Base-by-base conservation (phyloP, 2,329 filamentous ascomycete species). In the Colletotrichum musicola region DNA sequence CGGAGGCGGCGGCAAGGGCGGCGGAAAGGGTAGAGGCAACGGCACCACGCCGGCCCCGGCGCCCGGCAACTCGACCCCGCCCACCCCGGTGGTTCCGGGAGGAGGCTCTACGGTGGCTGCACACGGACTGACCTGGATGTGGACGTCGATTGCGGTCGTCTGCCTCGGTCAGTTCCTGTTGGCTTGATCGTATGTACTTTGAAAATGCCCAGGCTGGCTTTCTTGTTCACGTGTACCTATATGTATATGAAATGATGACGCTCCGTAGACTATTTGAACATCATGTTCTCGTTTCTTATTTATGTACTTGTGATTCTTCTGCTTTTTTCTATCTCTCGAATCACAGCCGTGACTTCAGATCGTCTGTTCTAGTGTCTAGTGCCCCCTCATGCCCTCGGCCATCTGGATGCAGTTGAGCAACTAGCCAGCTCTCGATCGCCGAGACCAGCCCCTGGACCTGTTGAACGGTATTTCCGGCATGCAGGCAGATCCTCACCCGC, bases 401-500 rank as follows among this genome's bases (percentile, higher is more conserved):
- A 1, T 6, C 14, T 68, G 30, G 13, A 22, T 46, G 30, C n/a
- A 40, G 56, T 22, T 56, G 65, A 18, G 55, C 44, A 3, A 56
- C 49, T 16, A 68, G 42, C 89, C 89, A 91, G 1, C 74, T 71
- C 54, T 80, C 78, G 9, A 91, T 83, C 0, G 78, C 81, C 7
- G 70, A 75, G 0, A 86, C 81, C 22, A 93, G 75, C 0, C 80
- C 82, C 5, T 89, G 82, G 0, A 92, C 81, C 66, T 93, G 83
- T 4, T 81, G 78, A 6, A 79, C 68, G 0, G 87, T 90, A 70
- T 93, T 93, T 0, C 86, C 88, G 0, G 90, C 88, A 77, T 93
- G 91, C 2, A 93, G 75, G 76, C 90, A 93, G 0, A 93, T 81
- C 9, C 91, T 81, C 0, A 93, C 86, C 12, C 91, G 81, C 75